Evolutionary conservation across 352 stramenopile genomes (phyloP).

Genomic region (Phytophthora syringae): DNA sequence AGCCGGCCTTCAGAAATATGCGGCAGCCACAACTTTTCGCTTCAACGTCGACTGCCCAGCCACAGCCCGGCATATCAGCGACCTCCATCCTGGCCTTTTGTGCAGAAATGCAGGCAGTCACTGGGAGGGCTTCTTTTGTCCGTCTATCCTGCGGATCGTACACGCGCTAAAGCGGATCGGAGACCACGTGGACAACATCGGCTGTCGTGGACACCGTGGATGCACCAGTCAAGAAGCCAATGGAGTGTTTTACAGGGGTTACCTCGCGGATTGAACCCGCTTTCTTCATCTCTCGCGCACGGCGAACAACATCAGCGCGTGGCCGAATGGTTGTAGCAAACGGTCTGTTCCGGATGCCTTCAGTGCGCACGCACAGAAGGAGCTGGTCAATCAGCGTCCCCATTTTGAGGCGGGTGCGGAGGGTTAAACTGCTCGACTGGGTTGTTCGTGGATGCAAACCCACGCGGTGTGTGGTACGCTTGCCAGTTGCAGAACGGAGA

Average conservation of each 20-base stretch:
- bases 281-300: slow-evolving; percentile 7
- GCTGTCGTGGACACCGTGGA: no score
- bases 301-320: background rate
- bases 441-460: slow-evolving; percentile 5
- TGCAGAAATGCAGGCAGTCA: background rate
- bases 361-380: slow-evolving; percentile 1
- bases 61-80: background rate
- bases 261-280: background rate
- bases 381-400: slow-evolving; percentile 1
- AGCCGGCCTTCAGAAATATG: background rate
- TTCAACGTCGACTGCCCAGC: background rate
- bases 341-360: background rate
- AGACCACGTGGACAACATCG: background rate
- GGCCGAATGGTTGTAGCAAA: background rate
- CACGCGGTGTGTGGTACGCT: slow-evolving; percentile 1
- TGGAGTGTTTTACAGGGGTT: background rate
- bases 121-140: background rate
- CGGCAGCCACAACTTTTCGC: slow-evolving; percentile 4
- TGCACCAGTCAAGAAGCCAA: background rate
- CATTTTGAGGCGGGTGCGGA: slow-evolving; percentile 1
- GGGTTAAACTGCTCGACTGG: slow-evolving; percentile 4
- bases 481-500: slow-evolving; percentile 4
- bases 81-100: slow-evolving; percentile 8
- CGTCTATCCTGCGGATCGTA: background rate
- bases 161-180: background rate